Conservation (phyloP, 2,329 filamentous ascomycete species). For the Tolypocladium cylindrosporum region DNA sequence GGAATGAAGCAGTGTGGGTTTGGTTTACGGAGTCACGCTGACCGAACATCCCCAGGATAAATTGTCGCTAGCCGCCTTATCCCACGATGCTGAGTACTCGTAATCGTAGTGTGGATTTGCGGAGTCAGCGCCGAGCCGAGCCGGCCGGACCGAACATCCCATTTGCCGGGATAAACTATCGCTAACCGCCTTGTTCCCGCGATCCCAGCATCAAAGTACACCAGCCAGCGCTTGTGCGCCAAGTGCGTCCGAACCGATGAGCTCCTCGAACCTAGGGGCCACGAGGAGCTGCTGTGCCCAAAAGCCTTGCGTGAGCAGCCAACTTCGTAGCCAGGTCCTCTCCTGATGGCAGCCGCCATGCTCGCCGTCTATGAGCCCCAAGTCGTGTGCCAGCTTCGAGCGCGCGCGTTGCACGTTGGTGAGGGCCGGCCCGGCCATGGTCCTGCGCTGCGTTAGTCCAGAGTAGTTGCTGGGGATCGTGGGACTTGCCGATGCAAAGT, state of each 20-base stretch:
- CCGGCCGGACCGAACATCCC: no score
- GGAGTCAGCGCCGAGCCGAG: no score
- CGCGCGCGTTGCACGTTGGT: neutral
- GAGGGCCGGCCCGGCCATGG: neutral
- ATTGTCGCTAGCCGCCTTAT: no score
- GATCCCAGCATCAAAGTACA: constrained; percentile 7
- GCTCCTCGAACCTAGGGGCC: constrained; percentile 9
- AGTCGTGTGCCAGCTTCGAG: neutral
- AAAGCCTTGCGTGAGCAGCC: constrained; percentile 16
- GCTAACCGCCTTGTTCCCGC: no score
- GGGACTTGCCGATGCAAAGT: constrained; percentile 19
- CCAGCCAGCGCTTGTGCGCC: constrained; percentile 13
- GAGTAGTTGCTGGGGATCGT: neutral
- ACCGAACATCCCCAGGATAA: no score
- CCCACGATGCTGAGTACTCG: no score
- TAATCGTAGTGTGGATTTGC: no score
- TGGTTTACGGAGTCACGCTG: no score
- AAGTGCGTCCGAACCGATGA: constrained; percentile 10
- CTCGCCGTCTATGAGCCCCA: neutral
- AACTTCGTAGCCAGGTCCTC: neutral
- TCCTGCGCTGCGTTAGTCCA: constrained; percentile 4
- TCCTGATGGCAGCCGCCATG: neutral
- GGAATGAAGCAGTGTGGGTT: no score
- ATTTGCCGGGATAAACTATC: no score
- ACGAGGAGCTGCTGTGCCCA: constrained; percentile 16